Evolutionary conservation across 2,329 filamentous ascomycete genomes (phyloP).

Genomic region (Beauveria varroae): DNA sequence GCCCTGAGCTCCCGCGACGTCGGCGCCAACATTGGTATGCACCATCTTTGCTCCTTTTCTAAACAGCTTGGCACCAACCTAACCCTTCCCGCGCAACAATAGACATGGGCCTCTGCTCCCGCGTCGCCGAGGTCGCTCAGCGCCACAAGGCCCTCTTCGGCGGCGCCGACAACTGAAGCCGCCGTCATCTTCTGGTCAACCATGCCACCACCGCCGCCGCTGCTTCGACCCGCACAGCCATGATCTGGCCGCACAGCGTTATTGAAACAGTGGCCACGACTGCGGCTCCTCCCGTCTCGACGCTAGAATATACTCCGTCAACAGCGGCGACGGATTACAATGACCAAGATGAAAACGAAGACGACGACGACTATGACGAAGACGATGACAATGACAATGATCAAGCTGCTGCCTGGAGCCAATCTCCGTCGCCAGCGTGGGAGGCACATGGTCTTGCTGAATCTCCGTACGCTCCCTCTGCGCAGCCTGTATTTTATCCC

Average conservation of each 20-base stretch:
- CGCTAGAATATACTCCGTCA: not conserved
- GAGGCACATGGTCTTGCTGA: not conserved
- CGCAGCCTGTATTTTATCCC: slow-evolving; percentile 10
- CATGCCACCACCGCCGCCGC: slow-evolving; percentile 21
- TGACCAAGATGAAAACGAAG: not conserved
- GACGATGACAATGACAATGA: not conserved
- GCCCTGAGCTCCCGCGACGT: slow-evolving; percentile 64
- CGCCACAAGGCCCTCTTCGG: slow-evolving; percentile 70
- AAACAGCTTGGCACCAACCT: not conserved
- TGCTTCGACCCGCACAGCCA: slow-evolving; percentile 27
- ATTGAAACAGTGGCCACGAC: not conserved
- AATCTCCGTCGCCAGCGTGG: not conserved
- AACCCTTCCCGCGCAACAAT: not conserved
- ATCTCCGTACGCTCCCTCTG: slow-evolving; percentile 4
- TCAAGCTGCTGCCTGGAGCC: not conserved
- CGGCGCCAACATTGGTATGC: slow-evolving; percentile 61
- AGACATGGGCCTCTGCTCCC: slow-evolving; percentile 71
- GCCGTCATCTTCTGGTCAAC: slow-evolving; percentile 12
- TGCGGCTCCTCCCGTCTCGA: not conserved
- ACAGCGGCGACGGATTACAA: not conserved
- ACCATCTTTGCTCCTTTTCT: not conserved
- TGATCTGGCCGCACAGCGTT: slow-evolving; percentile 28
- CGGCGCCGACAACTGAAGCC: slow-evolving; percentile 43
- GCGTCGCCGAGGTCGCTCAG: slow-evolving; percentile 82
- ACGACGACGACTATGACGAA: not conserved